phyloP scores from a whole-genome alignment of 176 grass and related monocot genomes.

The Themeda triandra region DNA sequence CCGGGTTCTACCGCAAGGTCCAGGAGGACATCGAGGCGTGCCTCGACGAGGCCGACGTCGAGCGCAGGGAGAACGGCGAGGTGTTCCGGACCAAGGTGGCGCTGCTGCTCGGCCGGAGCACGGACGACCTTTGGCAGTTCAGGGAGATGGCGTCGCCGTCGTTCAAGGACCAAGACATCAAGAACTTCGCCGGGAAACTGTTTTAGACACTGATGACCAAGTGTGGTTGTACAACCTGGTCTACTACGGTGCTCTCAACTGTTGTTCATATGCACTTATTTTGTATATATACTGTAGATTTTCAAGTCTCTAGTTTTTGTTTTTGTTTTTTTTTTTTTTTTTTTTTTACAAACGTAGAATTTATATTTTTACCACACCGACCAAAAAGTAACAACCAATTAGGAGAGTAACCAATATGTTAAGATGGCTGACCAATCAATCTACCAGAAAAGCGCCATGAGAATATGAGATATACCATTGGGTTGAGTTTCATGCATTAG shows the following conservation, averaged over 20 bases:
- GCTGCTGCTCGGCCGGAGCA: constrained; percentile 38
- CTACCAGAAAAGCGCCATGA: no score
- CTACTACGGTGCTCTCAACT: not conserved
- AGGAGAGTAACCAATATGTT: no score
- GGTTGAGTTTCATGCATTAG: no score
- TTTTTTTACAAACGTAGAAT: not conserved
- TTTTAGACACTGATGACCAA: not conserved
- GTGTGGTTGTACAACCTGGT: no score
- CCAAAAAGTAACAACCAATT: no score
- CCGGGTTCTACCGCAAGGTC: constrained; percentile 44
- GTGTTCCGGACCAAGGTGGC: constrained; percentile 50
- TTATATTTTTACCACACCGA: no score
- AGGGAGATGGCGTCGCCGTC: constrained; percentile 32
- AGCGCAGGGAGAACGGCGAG: constrained; percentile 56
- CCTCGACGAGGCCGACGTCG: constrained; percentile 29
- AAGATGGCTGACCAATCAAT: no score
- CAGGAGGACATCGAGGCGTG: constrained; percentile 52
- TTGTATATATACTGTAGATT: not conserved
- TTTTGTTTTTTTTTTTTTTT: no score
- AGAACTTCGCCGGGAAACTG: constrained; percentile 42
- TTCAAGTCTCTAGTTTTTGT: not conserved
- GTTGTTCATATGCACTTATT: not conserved
- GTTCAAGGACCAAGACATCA: constrained; percentile 28
- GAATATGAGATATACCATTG: no score
- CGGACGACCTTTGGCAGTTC: constrained; percentile 31